A percentile compares a stretch with the other conserved stretches of the same genome.
These are phyloP conservation scores for Aspergillus piperis DNA, from an alignment of 2,329 filamentous ascomycete genomes.

Conservation along the genomic window DNA sequence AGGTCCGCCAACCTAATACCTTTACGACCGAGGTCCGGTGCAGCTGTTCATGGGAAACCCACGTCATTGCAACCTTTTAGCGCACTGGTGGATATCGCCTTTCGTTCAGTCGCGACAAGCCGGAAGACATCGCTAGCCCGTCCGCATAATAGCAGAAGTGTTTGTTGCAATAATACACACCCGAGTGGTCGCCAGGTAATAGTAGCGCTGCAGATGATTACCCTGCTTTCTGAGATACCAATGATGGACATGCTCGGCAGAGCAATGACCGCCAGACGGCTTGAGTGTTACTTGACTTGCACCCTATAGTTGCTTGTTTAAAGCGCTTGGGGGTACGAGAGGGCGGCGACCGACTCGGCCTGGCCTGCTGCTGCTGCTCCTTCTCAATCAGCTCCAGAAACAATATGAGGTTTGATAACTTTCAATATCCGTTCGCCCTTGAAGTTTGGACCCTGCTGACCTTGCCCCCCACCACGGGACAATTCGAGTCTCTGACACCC, in stretches of 20 bases:
- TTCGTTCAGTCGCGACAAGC: neutral
- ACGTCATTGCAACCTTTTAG: constrained; percentile 1
- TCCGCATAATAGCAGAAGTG: neutral
- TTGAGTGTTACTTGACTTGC: constrained; percentile 9
- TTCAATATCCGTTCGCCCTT: constrained; percentile 10
- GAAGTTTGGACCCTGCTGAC: constrained; percentile 19
- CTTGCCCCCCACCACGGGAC: constrained; percentile 15
- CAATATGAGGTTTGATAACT: neutral
- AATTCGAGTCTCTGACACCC: constrained; percentile 3
- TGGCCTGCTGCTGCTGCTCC: neutral
- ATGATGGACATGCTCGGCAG: neutral
- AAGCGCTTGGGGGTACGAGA: constrained; percentile 3
- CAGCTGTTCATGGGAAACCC: constrained; percentile 1
- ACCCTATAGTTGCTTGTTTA: constrained; percentile 16
- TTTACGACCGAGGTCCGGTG: constrained; percentile 12
- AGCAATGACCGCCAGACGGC: constrained; percentile 12
- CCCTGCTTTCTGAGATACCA: neutral
- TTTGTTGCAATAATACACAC: neutral
- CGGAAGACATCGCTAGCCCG: neutral
- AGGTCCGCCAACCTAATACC: neutral
- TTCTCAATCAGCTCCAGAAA: neutral
- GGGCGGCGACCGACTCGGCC: neutral
- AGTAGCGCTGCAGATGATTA: constrained; percentile 1
- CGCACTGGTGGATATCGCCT: neutral
- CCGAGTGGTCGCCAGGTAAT: neutral